Conservation (phyloP, 1,284 basidiomycete species). For the Retiboletus fuscus region DNA sequence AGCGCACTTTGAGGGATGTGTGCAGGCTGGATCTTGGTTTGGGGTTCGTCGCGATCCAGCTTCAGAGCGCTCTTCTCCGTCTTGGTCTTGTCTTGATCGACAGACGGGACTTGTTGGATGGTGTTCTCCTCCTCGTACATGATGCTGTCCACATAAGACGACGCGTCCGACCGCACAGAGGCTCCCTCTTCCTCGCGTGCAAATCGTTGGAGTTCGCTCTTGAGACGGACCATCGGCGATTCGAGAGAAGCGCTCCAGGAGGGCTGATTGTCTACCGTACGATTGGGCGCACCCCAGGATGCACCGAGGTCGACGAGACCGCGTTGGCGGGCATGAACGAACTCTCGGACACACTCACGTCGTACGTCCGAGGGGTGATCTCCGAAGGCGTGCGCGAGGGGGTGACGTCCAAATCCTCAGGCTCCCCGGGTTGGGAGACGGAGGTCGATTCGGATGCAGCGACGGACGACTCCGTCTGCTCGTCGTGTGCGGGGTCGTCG, state of each 20-base stretch:
- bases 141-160: conserved; percentile 40
- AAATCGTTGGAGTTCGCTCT: conserved; percentile 73
- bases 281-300: conserved; percentile 52
- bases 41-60: conserved; percentile 62
- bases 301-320: conserved; percentile 82
- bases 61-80: conserved; percentile 54
- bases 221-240: conserved; percentile 80
- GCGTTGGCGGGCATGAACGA: conserved; percentile 79
- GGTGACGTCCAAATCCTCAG: conserved; percentile 30
- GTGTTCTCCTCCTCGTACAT: conserved; percentile 51
- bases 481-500: conserved; percentile 69
- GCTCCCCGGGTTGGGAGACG: conserved; percentile 24
- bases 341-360: conserved; percentile 66
- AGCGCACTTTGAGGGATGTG: conserved; percentile 49
- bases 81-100: conserved; percentile 63
- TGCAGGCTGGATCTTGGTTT: conserved; percentile 58
- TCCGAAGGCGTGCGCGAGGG: conserved; percentile 36
- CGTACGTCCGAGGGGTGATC: conserved; percentile 44
- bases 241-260: conserved; percentile 79
- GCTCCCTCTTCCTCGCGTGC: conserved; percentile 50
- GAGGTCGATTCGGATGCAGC: conserved; percentile 30
- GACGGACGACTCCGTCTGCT: conserved; percentile 53
- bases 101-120: conserved; percentile 45
- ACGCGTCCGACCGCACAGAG: conserved; percentile 32
- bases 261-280: conserved; percentile 57